Evolutionary conservation across 768 basidiomycete genomes (phyloP).

Genomic region (Rickenella mellea): DNA sequence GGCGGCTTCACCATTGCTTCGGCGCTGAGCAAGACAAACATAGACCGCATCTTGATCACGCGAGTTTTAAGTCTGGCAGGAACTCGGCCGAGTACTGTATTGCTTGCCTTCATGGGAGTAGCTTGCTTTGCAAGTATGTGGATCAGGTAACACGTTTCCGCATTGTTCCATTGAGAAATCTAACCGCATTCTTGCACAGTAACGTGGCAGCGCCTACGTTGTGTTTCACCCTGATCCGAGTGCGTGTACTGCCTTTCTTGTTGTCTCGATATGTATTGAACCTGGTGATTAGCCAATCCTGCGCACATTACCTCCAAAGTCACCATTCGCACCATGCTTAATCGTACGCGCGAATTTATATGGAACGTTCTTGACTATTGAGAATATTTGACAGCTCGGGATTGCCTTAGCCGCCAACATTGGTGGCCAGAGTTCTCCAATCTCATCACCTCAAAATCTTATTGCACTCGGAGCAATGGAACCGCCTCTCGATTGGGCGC

Average conservation of each 20-base stretch:
- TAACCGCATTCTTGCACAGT: constrained; percentile 25
- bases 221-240: constrained; percentile 92
- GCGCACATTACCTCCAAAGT: constrained; percentile 78
- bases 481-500: constrained; percentile 74
- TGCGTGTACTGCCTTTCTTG: constrained; percentile 25
- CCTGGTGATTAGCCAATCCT: constrained; percentile 67
- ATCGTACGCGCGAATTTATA: constrained; percentile 73
- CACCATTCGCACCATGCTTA: constrained; percentile 81
- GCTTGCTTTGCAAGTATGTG: constrained; percentile 99
- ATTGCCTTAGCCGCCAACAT: constrained; percentile 98
- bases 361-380: no score
- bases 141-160: constrained; percentile 66
- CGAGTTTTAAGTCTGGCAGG: constrained; percentile 87
- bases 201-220: constrained; percentile 97
- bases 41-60: constrained; percentile 87
- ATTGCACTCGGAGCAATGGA: constrained; percentile 89
- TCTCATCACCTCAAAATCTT: constrained; percentile 95
- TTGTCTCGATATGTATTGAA: constrained; percentile 6
- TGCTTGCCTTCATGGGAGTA: constrained; percentile 92
- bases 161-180: constrained; percentile 2
- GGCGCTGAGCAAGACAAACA: constrained; percentile 89
- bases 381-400: constrained; percentile 50
- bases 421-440: constrained; percentile 94
- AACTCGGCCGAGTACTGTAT: constrained; percentile 72
- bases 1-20: constrained; percentile 98